Evolutionary conservation across 768 basidiomycete species (phyloP), one percentile per base, ranked within the genome.

Genomic region (Leccinum barrowsii): DNA sequence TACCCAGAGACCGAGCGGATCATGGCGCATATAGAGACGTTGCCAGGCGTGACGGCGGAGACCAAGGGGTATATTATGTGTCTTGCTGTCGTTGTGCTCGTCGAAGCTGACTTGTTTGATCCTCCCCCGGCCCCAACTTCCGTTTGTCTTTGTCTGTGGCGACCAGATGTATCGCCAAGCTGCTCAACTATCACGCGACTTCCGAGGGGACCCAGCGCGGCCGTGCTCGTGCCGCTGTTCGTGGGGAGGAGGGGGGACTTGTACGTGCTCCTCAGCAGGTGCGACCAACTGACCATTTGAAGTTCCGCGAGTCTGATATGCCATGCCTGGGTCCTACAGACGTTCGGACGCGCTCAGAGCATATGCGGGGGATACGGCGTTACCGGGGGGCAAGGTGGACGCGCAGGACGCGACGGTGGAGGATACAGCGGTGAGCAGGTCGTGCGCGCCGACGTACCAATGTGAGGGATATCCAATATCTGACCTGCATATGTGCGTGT

Each of bases 361-460:
- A 8, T 96, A 90, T 65, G 89, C 93, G 1, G 91, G 91, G 0
- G 94, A 95, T 69, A 96, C 94, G 0, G 89, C 91, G 1, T 74
- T 96, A 5, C 94, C 93, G 0, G 93, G 94, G 6, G 93, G 94
- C 0, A 92, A 86, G 68, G 80, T 86, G 7, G 93, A 96, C 15
- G 75, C 76, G 2, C 77, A 75, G 42, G 93, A 95, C 69, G 69
- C 65, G 61, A 84, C 81, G 44, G 75, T 86, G 3, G 94, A 94
- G 66, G 88, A 89, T 59, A 87, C 92, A 2, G 93, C 92, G 19
- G 92, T 93, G 69, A 51, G 59, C 17, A 37, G 17, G 37, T 17
- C 17, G 15, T 26, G 37, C 15, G 17, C 15, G 37, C 15, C 37
- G 37, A 17, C 37, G 37, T 37, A 30, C 15, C 37, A 37, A 37